phyloP scores from a whole-genome alignment of 805 yeast genomes.

The Saturnispora hagleri region DNA sequence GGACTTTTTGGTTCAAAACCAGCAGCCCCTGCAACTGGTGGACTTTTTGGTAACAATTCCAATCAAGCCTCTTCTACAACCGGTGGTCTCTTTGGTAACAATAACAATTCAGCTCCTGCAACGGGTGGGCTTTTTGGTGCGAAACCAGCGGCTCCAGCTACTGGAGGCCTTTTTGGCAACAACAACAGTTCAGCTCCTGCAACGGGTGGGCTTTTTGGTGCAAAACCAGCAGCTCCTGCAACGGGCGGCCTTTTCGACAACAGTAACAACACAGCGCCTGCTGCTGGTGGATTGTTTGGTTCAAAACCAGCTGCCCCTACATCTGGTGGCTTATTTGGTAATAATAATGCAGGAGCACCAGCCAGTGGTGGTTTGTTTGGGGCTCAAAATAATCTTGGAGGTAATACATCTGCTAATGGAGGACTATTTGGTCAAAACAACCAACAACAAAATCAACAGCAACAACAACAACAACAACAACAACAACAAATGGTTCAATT shows the following conservation, averaged over 20 bases:
- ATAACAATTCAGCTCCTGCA: slow-evolving; percentile 12
- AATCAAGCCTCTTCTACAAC: slow-evolving; percentile 10
- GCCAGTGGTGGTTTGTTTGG: slow-evolving; percentile 20
- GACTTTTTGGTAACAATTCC: slow-evolving; percentile 28
- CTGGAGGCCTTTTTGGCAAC: slow-evolving; percentile 33
- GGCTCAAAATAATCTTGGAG: slow-evolving; percentile 22
- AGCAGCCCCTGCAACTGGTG: slow-evolving; percentile 13
- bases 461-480: slow-evolving; percentile 16
- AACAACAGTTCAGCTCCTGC: slow-evolving; percentile 12
- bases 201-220: slow-evolving; percentile 19
- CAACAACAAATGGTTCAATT: slow-evolving; percentile 23
- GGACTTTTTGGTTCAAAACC: slow-evolving; percentile 14
- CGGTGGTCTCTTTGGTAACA: slow-evolving; percentile 22
- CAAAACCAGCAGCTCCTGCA: slow-evolving; percentile 12
- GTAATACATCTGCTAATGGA: slow-evolving; percentile 14
- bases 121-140: slow-evolving; percentile 22
- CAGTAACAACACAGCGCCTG: slow-evolving; percentile 12
- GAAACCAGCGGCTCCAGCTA: slow-evolving; percentile 11
- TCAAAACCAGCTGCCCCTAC: slow-evolving; percentile 11
- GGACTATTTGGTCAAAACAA: slow-evolving; percentile 22
- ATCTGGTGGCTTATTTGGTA: slow-evolving; percentile 33
- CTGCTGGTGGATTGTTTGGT: slow-evolving; percentile 23
- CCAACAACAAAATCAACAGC: slow-evolving; percentile 15
- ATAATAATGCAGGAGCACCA: slow-evolving; percentile 13
- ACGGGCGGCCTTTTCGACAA: slow-evolving; percentile 22